These are phyloP conservation scores for Metschnikowia corniflorae DNA, from an alignment of 805 yeast genomes.

Conservation along the genomic window DNA sequence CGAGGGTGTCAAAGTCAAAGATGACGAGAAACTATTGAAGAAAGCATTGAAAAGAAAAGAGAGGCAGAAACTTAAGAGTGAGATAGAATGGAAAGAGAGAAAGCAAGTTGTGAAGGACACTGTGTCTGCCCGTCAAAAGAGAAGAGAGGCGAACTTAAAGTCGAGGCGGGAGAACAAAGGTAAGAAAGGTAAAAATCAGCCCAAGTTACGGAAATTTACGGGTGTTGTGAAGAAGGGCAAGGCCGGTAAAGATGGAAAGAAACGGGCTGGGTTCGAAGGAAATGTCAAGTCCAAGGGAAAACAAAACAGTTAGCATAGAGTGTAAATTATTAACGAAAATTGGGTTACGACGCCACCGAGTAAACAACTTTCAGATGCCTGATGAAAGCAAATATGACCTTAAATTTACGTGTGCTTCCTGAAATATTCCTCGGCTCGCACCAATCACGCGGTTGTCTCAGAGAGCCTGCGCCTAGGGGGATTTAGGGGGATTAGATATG, in stretches of 20 bases:
- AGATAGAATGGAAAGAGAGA: constrained; percentile 89
- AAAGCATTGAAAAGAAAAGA: constrained; percentile 85
- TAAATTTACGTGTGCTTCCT: too few species aligned
- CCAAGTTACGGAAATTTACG: constrained; percentile 63
- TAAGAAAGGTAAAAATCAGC: constrained; percentile 68
- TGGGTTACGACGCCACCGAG: too few species aligned
- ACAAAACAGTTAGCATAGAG: constrained; percentile 23
- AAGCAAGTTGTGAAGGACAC: constrained; percentile 74
- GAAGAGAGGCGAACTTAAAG: constrained; percentile 88
- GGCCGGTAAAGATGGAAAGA: constrained; percentile 25
- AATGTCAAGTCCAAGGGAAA: constrained; percentile 41
- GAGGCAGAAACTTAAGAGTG: constrained; percentile 78
- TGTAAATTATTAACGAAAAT: constrained; percentile 6
- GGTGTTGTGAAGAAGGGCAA: constrained; percentile 48
- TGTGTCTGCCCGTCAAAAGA: constrained; percentile 70
- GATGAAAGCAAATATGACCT: too few species aligned
- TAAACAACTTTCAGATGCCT: too few species aligned
- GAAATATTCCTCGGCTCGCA: too few species aligned
- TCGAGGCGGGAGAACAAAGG: constrained; percentile 85
- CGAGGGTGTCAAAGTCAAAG: constrained; percentile 84
- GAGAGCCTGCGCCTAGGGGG: too few species aligned
- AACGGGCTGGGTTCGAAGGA: constrained; percentile 93
- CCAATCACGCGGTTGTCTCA: too few species aligned
- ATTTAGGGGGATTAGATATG: too few species aligned
- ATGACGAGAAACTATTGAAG: constrained; percentile 82